Base-by-base conservation (phyloP, 1,139 yeast species). In the Arxiozyma slooffiae region DNA sequence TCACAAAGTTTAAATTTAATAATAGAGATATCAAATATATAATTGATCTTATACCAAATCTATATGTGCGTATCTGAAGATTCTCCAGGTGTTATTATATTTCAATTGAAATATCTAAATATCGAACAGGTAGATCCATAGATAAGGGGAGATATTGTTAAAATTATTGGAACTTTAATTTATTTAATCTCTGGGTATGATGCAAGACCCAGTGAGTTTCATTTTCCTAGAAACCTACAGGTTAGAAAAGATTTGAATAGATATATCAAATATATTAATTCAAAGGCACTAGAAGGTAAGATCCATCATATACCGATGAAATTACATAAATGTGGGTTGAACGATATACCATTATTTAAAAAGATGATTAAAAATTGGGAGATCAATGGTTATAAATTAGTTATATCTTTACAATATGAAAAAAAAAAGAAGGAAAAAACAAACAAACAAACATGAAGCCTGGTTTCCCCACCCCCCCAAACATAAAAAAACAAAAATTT, bases 31-130 rank as follows among this genome's bases (percentile, higher is more conserved):
- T 63, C 37, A 54, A 48, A 24, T 53, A 55, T 39, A 51, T 60
- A 17, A 68, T 76, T n/a, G 92, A 85, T 63, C 73, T 82, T 9
- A 76, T 83, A 41, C 68, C 85, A 4, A 55, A 48, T 16, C 11
- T 76, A 80, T 62, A 72, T 72, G 50, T 70, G 78, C 24, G 69
- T 82, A 16, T 67, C 74, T 14, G 63, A 63, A 5, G 58, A 67
- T 2, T 66, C 66, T 38, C 66, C 67, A 4, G 69, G 74, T 11
- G 56, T 54, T 3, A 50, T 63, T 14, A 51, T n/a, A n/a, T n/a
- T 60, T 43, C 59, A 60, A 47, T 52, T 62, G 48, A 60, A 58
- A 46, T 51, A 48, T 46, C 48, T 52, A 34, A 48, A 50, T 18
- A 54, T 52, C 37, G 54, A 54, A 40, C 53, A 55, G 41, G 57